A percentile compares a stretch with the other conserved stretches of the same genome.
These are phyloP conservation scores for Chrysanthemum lavandulifolium DNA, from an alignment of 129 eudicot species.

Conservation along the genomic window DNA sequence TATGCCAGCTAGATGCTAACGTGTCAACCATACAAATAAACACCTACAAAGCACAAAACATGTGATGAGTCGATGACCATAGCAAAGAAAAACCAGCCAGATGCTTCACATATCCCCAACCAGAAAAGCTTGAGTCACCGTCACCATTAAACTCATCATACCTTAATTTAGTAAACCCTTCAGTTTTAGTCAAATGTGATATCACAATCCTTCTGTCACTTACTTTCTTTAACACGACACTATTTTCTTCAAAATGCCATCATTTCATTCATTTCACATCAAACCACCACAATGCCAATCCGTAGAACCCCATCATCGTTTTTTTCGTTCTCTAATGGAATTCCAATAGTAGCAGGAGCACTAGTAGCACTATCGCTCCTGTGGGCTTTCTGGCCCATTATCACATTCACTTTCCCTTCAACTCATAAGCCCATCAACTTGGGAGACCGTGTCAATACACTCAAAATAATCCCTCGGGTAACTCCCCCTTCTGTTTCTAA, in stretches of 20 bases:
- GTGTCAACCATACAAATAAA: conserved; percentile 16
- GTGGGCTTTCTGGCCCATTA: conserved; percentile 46
- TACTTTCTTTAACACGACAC: background rate
- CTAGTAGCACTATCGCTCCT: conserved; percentile 36
- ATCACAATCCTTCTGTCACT: background rate
- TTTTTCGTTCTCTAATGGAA: conserved; percentile 19
- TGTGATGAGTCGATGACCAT: background rate
- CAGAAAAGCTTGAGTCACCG: too few species aligned
- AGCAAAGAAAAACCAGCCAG: conserved; percentile 8
- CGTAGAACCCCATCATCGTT: conserved; percentile 26
- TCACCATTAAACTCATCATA: background rate
- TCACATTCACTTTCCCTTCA: conserved; percentile 11
- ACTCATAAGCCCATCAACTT: background rate
- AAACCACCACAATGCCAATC: conserved; percentile 15
- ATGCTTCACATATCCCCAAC: background rate
- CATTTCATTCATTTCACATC: conserved; percentile 22
- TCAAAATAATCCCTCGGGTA: background rate
- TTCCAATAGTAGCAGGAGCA: conserved; percentile 33
- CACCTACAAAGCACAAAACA: background rate
- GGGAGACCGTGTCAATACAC: background rate
- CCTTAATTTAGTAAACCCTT: conserved; percentile 16
- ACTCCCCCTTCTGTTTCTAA: conserved; percentile 14
- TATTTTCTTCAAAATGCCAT: conserved; percentile 25
- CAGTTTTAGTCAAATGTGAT: conserved; percentile 18
- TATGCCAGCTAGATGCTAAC: background rate